Evolutionary conservation across 148 eudicot genomes (phyloP), one percentile per base, ranked within the genome.

Genomic region (Euryodendron excelsum): DNA sequence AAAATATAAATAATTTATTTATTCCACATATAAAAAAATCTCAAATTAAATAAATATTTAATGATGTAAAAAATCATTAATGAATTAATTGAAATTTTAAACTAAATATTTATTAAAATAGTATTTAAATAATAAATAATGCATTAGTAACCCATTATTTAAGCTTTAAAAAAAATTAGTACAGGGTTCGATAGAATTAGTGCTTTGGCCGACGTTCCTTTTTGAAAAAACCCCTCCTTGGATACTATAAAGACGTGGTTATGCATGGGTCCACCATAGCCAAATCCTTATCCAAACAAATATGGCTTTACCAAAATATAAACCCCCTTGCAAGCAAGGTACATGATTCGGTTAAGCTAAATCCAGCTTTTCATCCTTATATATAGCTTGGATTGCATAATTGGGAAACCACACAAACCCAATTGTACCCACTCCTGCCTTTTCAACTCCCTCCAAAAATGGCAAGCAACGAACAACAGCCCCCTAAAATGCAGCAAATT

Each of bases 271-370:
- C 73, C 36, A 53, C 62, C 41, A 36, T 33, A 0, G 20, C 8
- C 63, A 27, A 23, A 65, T 66, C 13, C 34, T 86, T 85, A 87
- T 86, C 87, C 80, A 70, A 67, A 34, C n/a, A 44, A 44, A 69
- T 39, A 79, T 59, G 82, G 68, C 86, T 89, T 91, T 93, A 86
- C 76, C 60, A 58, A 72, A 63, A 80, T 48, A 62, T 65, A 71
- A 77, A 82, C 82, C 80, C 56, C 64, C 78, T 70, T 74, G 83
- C 97, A 93, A 93, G 98, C 81, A 93, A 93, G 93, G 98, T 79
- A 93, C 91, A 90, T 82, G 89, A 88, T 88, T 81, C 93, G 76
- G 28, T 28, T 55, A 27, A 10, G 11, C 80, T 83, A 80, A 82
- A 71, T 65, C 65, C 59, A 36, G 8, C 66, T 77, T 58, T 13